A percentile compares a stretch with the other conserved stretches of the same genome.
These are phyloP conservation scores for Clohesyomyces aquaticus DNA, from an alignment of 495 filamentous ascomycete genomes.

Conservation along the genomic window DNA sequence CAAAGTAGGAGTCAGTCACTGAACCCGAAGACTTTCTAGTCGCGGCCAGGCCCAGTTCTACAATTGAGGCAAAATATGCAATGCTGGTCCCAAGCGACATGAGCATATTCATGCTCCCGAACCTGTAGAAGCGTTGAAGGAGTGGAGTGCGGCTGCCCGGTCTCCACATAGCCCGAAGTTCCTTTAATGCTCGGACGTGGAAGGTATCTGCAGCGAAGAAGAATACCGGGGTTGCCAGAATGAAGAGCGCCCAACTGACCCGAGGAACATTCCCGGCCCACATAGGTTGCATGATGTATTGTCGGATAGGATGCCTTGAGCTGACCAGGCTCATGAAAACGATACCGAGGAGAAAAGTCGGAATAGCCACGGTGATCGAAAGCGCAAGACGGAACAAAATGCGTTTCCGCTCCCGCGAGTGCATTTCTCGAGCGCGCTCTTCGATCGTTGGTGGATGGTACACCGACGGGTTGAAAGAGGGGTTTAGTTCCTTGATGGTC, in stretches of 20 bases:
- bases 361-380: slow-evolving; percentile 74
- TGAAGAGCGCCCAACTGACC: slow-evolving; percentile 80
- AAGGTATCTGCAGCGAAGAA: slow-evolving; percentile 88
- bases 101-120: slow-evolving; percentile 96
- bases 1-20: slow-evolving; percentile 68
- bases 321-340: slow-evolving; percentile 86
- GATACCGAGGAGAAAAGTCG: slow-evolving; percentile 87
- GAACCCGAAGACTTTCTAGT: slow-evolving; percentile 44
- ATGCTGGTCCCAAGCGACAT: slow-evolving; percentile 88
- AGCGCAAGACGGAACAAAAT: slow-evolving; percentile 63
- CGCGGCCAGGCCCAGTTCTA: slow-evolving; percentile 73
- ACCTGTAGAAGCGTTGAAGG: slow-evolving; percentile 79
- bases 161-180: slow-evolving; percentile 79
- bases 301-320: slow-evolving; percentile 56
- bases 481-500: slow-evolving; percentile 66
- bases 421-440: slow-evolving; percentile 71
- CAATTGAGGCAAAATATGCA: slow-evolving; percentile 84
- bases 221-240: slow-evolving; percentile 87
- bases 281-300: slow-evolving; percentile 67
- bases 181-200: slow-evolving; percentile 76
- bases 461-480: slow-evolving; percentile 66
- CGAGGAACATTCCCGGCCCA: slow-evolving; percentile 77
- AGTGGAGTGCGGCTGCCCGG: slow-evolving; percentile 76
- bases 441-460: slow-evolving; percentile 85
- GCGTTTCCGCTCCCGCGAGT: slow-evolving; percentile 40